Base-by-base conservation (phyloP, 352 stramenopile species). In the Aphanomyces euteiches region DNA sequence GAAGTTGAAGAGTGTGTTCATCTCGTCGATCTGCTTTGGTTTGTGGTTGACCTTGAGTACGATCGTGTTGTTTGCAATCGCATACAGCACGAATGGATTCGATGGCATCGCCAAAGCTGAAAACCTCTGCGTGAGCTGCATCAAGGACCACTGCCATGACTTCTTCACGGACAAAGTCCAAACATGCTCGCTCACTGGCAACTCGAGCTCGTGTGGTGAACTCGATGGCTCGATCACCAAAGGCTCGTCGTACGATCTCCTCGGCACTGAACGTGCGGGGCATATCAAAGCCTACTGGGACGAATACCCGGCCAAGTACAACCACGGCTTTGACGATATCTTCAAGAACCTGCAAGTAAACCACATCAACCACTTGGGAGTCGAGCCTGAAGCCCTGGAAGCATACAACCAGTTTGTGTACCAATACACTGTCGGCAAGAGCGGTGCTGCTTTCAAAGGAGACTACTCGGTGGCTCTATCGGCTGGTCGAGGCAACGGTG, bases 1-100 rank as follows among this genome's bases (percentile, higher is more conserved):
- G 69, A 74, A 74, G 56, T 39, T 74, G 13, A 60, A 66, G 45
- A 41, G 70, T n/a, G 69, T 74, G 7, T 74, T 74, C 3, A 67
- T 74, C 47, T 43, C 43, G 10, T 67, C 66, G 39, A 74, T 74
- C 34, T 64, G 73, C 54, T 90, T 90, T 67, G 83, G 83, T 39
- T 63, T 89, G 54, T 90, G 81, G 82, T 72, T 90, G 58, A 81
- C 79, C 47, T 38, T 90, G 50, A 89, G 79, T 53, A 89, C 82
- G 2, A 76, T 90, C 6, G 80, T 89, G 39, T 57, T 90, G 56
- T 90, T 90, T 57, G 74, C 59, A 15, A 59, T 90, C 6, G 56
- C 85, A 3, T 82, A 87, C 78, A 86, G 86, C 73, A 79, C 83
- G 41, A 47, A 40, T 7, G 6, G 39, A 6, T 72, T 72, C 53